These are phyloP conservation scores for Phalaenopsis equestris DNA, from an alignment of 106 monocot genomes.

Conservation along the genomic window DNA sequence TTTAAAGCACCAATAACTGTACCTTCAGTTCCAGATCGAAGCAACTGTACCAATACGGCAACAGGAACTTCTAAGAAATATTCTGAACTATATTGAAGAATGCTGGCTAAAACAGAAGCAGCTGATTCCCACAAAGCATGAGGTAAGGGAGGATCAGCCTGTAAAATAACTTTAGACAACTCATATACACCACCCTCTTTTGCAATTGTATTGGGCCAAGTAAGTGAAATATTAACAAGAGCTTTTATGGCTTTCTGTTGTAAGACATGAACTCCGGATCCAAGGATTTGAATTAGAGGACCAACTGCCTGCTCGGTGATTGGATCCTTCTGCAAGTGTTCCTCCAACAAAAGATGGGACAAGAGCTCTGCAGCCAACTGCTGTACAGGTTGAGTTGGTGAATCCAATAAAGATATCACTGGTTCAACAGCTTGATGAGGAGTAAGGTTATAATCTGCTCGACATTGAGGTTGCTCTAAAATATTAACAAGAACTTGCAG, in stretches of 20 bases:
- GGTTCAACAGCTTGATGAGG: conserved; percentile 73
- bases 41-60: conserved; percentile 83
- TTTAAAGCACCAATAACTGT: conserved; percentile 93
- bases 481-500: conserved; percentile 93
- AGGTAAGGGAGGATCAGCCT: conserved; percentile 78
- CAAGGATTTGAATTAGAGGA: conserved; percentile 87
- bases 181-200: conserved; percentile 98
- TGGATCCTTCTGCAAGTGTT: conserved; percentile 78
- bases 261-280: conserved; percentile 58
- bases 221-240: conserved; percentile 63
- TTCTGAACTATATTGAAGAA: conserved; percentile 94
- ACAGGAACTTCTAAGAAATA: conserved; percentile 94
- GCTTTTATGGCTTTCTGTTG: conserved; percentile 90
- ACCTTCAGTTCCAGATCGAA: conserved; percentile 77
- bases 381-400: conserved; percentile 72
- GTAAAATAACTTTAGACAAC: conserved; percentile 87
- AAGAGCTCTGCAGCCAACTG: conserved; percentile 92
- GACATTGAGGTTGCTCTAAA: conserved; percentile 78
- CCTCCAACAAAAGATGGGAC: conserved; percentile 82
- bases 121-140: conserved; percentile 93
- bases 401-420: conserved; percentile 70
- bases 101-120: conserved; percentile 69
- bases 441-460: conserved; percentile 58
- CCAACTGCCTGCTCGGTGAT: conserved; percentile 72
- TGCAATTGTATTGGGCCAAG: conserved; percentile 96